Conservation (phyloP, 345 rosid species). For the Euphorbia lathyris region DNA sequence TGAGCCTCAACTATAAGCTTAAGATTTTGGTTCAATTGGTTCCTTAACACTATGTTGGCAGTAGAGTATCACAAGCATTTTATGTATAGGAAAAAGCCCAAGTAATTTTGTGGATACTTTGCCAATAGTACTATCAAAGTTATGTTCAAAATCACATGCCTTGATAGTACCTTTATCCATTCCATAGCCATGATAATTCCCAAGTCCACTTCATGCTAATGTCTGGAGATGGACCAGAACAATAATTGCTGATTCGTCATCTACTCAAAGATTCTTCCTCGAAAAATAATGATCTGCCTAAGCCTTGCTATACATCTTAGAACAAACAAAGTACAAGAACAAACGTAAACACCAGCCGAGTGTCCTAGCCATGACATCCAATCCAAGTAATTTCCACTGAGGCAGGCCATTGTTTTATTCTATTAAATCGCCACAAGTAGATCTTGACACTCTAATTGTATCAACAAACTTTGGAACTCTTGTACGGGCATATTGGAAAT, state of each 20-base stretch:
- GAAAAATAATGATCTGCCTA: neutral
- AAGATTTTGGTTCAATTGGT: no score
- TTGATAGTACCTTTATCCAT: neutral
- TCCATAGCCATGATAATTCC: neutral
- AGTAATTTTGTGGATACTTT: neutral
- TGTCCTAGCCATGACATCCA: neutral
- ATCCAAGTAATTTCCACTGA: neutral
- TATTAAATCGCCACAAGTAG: neutral
- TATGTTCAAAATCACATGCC: neutral
- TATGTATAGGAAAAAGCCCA: neutral
- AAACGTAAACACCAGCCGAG: neutral
- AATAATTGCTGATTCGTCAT: neutral
- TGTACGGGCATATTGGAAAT: neutral
- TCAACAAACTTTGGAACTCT: neutral
- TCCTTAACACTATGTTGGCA: conserved; percentile 1
- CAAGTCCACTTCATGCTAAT: neutral
- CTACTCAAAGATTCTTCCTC: neutral
- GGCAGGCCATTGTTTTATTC: neutral
- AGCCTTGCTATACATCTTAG: neutral
- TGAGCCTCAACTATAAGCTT: no score
- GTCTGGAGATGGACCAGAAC: neutral
- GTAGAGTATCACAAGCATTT: neutral
- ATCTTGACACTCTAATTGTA: neutral
- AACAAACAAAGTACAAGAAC: neutral
- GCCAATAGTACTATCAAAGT: no score